Conservation (phyloP, 2,329 filamentous ascomycete species). For the Calonectria montana region DNA sequence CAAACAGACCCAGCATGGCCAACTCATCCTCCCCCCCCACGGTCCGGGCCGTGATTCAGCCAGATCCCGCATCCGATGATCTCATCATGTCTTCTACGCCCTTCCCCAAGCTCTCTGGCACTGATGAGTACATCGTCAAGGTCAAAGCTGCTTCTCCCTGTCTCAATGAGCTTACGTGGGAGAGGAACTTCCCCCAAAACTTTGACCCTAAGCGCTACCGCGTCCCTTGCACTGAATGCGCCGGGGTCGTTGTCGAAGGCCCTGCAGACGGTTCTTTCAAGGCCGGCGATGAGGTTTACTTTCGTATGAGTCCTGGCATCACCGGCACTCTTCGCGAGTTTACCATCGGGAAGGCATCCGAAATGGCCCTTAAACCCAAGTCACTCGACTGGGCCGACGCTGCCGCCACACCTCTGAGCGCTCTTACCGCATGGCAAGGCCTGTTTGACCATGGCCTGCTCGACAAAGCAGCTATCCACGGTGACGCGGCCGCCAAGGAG, state of each 20-base stretch:
- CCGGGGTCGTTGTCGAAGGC: constrained; percentile 51
- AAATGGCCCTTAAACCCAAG: constrained; percentile 50
- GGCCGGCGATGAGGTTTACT: constrained; percentile 50
- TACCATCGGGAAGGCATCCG: constrained; percentile 43
- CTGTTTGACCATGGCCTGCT: constrained; percentile 51
- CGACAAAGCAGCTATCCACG: constrained; percentile 42
- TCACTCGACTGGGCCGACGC: constrained; percentile 48
- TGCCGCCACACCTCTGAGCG: constrained; percentile 52
- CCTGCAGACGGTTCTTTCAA: constrained; percentile 46
- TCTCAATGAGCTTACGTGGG: constrained; percentile 49
- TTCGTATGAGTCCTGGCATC: constrained; percentile 40
- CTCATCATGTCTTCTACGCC: constrained; percentile 34
- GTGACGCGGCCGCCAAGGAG: constrained; percentile 39
- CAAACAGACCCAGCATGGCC: neutral
- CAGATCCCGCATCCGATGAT: constrained; percentile 30
- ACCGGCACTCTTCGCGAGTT: constrained; percentile 49
- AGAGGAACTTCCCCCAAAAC: constrained; percentile 31
- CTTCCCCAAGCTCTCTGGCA: constrained; percentile 33
- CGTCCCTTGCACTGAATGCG: constrained; percentile 52
- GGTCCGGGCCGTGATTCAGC: constrained; percentile 40
- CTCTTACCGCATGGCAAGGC: constrained; percentile 55
- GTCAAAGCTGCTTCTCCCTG: constrained; percentile 49
- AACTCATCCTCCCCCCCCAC: constrained; percentile 24
- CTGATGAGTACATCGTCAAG: constrained; percentile 45
- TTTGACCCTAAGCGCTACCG: constrained; percentile 38